Base-by-base conservation (phyloP, 495 filamentous ascomycete genomes). In the Podospora australis region DNA sequence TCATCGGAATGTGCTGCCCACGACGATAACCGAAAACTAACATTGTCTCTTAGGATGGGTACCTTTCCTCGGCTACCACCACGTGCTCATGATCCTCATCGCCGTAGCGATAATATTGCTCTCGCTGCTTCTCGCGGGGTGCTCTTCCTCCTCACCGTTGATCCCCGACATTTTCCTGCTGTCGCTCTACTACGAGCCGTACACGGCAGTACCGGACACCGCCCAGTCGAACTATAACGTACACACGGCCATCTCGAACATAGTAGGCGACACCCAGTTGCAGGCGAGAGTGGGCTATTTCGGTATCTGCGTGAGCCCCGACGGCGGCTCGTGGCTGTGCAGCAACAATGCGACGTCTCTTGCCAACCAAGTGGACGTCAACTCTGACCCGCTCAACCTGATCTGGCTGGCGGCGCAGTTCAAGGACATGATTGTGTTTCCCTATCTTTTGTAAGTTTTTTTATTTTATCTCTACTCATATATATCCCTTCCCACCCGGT, bases 61-160 rank as follows among this genome's bases (percentile, higher is more conserved):
- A 71, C 91, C 92, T 49, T 88, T 95, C 70, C 81, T 99, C 51
- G 92, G 94, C 52, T 99, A 97, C 69, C 92, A 99, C 70, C 92
- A 99, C 79, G 86, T 96, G 39, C 77, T 99, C 55, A 97, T 99
- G 92, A 86, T 97, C 55, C 70, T 99, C 43, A 95, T 98, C 59
- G 89, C 88, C 29, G 74, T 96, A 38, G 79, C 90, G 1, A 96
- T 98, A 62, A 92, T 98, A 68, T 71, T 98, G 62, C 78, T 98
- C 47, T 97, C 87, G 57, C 75, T 91, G 53, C 74, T 90, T 60
- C 70, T 90, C 49, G 86, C 86, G 55, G 85, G 85, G 46, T 89
- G 85, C 68, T 89, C 86, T 14, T 86, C 82, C 20, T 84, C 81
- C 14, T 86, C 84, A 21, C 82, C 85, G 13, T 62, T 86, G 28